Percentiles rank a stretch among this genome's conserved stretches.
These are phyloP conservation scores for Trypanosoma avium DNA, from an alignment of 208 protist species.

Conservation along the genomic window DNA sequence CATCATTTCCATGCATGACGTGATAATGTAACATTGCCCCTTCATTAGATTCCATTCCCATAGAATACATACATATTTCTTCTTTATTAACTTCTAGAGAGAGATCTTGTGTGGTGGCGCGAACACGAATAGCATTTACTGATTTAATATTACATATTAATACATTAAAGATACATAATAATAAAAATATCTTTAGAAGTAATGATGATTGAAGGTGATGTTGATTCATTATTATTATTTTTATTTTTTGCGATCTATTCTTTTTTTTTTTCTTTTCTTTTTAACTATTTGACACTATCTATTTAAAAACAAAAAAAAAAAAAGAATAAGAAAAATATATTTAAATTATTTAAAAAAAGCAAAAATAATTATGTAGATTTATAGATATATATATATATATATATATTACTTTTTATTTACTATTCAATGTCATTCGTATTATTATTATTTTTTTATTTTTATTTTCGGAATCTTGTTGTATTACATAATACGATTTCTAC, in stretches of 20 bases:
- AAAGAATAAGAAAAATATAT: neutral
- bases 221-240: neutral
- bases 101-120: slow-evolving; percentile 46
- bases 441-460: no score
- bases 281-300: neutral
- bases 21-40: slow-evolving; percentile 74
- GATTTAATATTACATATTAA: no score
- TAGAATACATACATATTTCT: slow-evolving; percentile 74
- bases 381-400: no score
- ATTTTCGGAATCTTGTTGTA: no score
- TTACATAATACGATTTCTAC: no score
- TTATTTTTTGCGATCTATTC: neutral
- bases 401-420: no score
- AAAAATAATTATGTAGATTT: slow-evolving; percentile 13
- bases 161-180: no score
- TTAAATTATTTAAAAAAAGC: neutral
- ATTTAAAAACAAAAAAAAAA: neutral
- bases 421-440: no score
- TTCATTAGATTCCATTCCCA: slow-evolving; percentile 54
- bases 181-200: no score
- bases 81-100: slow-evolving; percentile 68
- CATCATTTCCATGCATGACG: slow-evolving; percentile 54
- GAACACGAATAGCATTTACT: slow-evolving; percentile 39
- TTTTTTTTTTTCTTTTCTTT: neutral
- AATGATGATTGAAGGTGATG: neutral